Conservation (phyloP, 495 filamentous ascomycete genomes). For the Aspergillus sclerotiicarbonarius region DNA sequence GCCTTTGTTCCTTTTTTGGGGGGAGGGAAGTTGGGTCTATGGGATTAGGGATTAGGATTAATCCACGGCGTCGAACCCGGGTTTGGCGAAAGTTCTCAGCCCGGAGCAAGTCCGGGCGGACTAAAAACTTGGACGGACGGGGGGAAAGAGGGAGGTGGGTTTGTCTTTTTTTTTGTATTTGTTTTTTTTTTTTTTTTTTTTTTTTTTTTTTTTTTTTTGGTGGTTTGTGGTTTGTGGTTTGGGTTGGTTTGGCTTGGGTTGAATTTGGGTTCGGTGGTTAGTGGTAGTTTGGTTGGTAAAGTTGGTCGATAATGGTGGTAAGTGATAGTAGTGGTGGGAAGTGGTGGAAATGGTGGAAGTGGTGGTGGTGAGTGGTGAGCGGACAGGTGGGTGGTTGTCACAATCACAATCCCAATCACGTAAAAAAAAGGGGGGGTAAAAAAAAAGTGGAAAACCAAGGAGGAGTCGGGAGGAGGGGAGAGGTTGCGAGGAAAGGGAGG, state of each 20-base stretch:
- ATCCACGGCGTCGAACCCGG: constrained; percentile 1
- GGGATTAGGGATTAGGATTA: constrained; percentile 2
- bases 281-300: not conserved
- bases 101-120: too few relatives aligned
- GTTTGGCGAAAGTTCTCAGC: constrained; percentile 9
- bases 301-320: not conserved
- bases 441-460: constrained; percentile 1
- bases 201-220: too few relatives aligned
- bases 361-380: not conserved
- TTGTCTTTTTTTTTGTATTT: too few relatives aligned
- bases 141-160: not conserved
- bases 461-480: constrained; percentile 6
- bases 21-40: constrained; percentile 1
- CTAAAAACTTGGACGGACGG: constrained; percentile 13
- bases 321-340: not conserved
- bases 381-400: not conserved
- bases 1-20: constrained; percentile 11
- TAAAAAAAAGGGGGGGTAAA: not conserved
- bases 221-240: too few relatives aligned
- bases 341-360: not conserved
- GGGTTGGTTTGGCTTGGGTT: too few relatives aligned
- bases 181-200: too few relatives aligned
- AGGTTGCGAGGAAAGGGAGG: not conserved
- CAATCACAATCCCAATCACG: constrained; percentile 9
- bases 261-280: too few relatives aligned